Conservation (phyloP, 129 eudicot genomes). For the Oenanthe sinensis region DNA sequence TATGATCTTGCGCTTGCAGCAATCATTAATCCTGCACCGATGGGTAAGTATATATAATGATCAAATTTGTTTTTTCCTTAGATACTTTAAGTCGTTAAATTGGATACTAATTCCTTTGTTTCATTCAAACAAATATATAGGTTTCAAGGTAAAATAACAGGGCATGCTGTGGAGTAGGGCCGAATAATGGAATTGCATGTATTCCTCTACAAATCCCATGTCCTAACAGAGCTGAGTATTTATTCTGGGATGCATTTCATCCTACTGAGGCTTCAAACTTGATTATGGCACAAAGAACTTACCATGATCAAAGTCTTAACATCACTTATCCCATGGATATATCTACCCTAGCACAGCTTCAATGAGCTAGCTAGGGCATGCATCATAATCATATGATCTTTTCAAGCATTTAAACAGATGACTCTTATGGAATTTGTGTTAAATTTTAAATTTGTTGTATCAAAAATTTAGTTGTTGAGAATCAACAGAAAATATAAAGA, state of each 20-base stretch:
- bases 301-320: background rate
- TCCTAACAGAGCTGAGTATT: constrained; percentile 22
- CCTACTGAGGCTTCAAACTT: constrained; percentile 26
- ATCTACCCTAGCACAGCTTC: constrained; percentile 9
- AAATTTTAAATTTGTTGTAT: background rate
- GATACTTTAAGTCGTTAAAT: background rate
- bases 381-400: background rate
- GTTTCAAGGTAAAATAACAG: constrained; percentile 20
- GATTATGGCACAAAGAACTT: background rate
- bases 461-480: background rate
- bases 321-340: constrained; percentile 15
- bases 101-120: background rate
- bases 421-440: background rate
- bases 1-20: constrained; percentile 28
- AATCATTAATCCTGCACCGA: constrained; percentile 15
- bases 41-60: background rate
- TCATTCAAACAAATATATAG: constrained; percentile 6
- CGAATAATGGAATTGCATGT: constrained; percentile 23
- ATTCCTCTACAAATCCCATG: constrained; percentile 30
- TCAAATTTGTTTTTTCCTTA: background rate
- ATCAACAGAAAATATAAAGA: too few species aligned
- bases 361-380: background rate
- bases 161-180: constrained; percentile 38
- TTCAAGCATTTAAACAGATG: background rate
- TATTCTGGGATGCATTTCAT: constrained; percentile 52